A percentile compares a stretch with the other conserved stretches of the same genome.
Conservation (phyloP, 2,329 filamentous ascomycete genomes). For the Talaromyces sp. region DNA sequence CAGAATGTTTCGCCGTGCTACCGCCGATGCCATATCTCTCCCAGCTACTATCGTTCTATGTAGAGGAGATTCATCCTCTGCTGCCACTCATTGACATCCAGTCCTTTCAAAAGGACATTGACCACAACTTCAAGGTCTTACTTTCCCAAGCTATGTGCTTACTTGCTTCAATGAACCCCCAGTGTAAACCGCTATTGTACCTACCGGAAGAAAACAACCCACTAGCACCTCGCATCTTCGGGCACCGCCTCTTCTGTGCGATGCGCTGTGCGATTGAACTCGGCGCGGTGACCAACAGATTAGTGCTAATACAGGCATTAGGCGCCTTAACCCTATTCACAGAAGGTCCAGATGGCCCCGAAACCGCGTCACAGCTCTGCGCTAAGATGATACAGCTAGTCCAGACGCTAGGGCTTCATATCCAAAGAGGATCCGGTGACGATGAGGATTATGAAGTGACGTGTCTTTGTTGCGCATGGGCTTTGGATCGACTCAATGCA, state of each 20-base stretch:
- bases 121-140: conserved; percentile 32
- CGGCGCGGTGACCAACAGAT: conserved; percentile 36
- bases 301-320: conserved; percentile 52
- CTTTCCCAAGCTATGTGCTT: conserved; percentile 52
- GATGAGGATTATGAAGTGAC: conserved; percentile 14
- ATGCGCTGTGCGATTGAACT: conserved; percentile 15
- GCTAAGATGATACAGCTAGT: conserved; percentile 54
- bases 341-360: conserved; percentile 53
- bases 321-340: conserved; percentile 55
- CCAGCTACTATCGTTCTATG: conserved; percentile 34
- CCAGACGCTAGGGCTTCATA: conserved; percentile 54
- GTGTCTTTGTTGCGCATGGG: conserved; percentile 54
- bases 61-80: conserved; percentile 52
- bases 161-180: conserved; percentile 49
- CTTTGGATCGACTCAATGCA: conserved; percentile 55
- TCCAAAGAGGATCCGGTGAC: conserved; percentile 22
- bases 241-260: background rate
- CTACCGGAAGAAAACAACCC: conserved; percentile 1
- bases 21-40: background rate
- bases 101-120: conserved; percentile 15
- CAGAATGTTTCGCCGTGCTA: background rate
- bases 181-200: conserved; percentile 41
- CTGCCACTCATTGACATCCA: conserved; percentile 48
- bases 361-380: conserved; percentile 51
- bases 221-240: conserved; percentile 5